Base-by-base conservation (phyloP, 2,329 filamentous ascomycete species). In the Colletotrichum musae region DNA sequence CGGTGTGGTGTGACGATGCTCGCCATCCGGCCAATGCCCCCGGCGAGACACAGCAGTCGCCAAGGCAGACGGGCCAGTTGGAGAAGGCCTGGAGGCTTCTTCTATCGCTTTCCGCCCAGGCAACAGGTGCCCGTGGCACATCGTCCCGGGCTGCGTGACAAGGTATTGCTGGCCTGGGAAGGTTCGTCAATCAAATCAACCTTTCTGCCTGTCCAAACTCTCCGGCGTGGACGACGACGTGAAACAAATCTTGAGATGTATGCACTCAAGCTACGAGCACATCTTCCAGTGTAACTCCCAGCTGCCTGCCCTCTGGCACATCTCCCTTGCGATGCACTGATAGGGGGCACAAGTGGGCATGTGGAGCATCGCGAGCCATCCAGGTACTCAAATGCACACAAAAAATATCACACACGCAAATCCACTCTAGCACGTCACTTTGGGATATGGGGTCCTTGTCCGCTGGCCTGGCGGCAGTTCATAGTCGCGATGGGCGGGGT, bases 1-100 rank as follows among this genome's bases (percentile, higher is more conserved):
- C 24, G 21, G 61, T 66, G 66, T 47, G 21, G 61, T 66, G 66
- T 41, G 56, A 56, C n/a, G 26, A 12, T 41, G 47, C 48, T 39
- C 13, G 32, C 26, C 39, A n/a, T 28, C 13, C 41, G 58, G 58
- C 47, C 57, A 50, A 24, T 24, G 47, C 58, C 13, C 7, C 28
- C 50, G 2, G 15, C 13, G 12, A 52, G 50, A 52, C 24, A 32
- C 48, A 24, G 1, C 21, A 52, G 9, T 48, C 24, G 18, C 45
- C 45, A 48, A 48, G 13, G 41, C 41, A 43, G 32, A 36, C 32
- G 10, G 32, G 9, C 32, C 2, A 36, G 10, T 10, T 36, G 32
- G 32, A 36, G 10, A 24, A 36, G 10, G 28, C 28, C 28, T 32
- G 10, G 32, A 3, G 21, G 21, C 21, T 24, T 24, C 32, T 36